These are phyloP conservation scores for Mikania micrantha DNA, from an alignment of 129 eudicot genomes.

Conservation along the genomic window DNA sequence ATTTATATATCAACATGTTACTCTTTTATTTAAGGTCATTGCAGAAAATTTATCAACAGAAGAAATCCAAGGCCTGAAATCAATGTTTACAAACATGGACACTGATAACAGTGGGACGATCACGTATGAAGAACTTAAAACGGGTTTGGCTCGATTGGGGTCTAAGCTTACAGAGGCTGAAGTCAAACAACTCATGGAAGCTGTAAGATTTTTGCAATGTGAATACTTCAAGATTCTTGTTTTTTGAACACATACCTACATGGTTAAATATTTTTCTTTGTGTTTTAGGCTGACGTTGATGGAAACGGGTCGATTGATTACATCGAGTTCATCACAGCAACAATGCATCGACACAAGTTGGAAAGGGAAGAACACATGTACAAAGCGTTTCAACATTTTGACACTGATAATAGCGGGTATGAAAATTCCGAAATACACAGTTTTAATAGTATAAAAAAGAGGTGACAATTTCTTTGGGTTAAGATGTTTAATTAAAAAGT, in stretches of 20 bases:
- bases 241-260: not conserved
- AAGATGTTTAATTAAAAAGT: not conserved
- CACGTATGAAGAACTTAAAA: slow-evolving; percentile 81
- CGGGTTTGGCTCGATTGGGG: slow-evolving; percentile 82
- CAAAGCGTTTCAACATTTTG: slow-evolving; percentile 84
- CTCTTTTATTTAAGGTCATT: slow-evolving; percentile 46
- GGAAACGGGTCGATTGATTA: slow-evolving; percentile 89
- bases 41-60: slow-evolving; percentile 82
- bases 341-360: slow-evolving; percentile 87
- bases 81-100: slow-evolving; percentile 80
- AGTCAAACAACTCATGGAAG: slow-evolving; percentile 94
- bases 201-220: slow-evolving; percentile 42
- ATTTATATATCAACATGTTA: not conserved
- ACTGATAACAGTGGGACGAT: slow-evolving; percentile 86
- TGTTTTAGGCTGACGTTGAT: slow-evolving; percentile 78
- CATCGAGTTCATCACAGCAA: slow-evolving; percentile 85
- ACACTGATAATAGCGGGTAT: slow-evolving; percentile 78
- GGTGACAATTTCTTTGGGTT: not conserved
- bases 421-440: slow-evolving; percentile 14
- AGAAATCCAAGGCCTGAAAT: slow-evolving; percentile 85
- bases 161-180: slow-evolving; percentile 83
- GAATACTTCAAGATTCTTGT: not conserved
- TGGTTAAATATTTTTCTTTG: not conserved
- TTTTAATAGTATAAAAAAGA: not conserved
- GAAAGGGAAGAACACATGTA: slow-evolving; percentile 77